Evolutionary conservation across 257 asterid species (phyloP).

Genomic region (Handroanthus guayacan): DNA sequence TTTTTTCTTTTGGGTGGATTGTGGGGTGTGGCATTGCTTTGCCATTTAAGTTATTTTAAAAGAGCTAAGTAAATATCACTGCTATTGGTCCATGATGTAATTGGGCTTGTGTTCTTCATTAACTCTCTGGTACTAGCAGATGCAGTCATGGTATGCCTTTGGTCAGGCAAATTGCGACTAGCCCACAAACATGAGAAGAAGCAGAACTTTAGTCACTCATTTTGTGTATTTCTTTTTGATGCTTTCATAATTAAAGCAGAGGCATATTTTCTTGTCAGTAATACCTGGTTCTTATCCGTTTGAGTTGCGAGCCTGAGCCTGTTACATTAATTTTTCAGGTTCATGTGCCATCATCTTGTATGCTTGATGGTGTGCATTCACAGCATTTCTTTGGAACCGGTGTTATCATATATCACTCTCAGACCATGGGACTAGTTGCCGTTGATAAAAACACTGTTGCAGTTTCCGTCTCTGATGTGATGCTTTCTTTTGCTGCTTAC

Average conservation of each 20-base stretch:
- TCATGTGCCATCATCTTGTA: constrained; percentile 97
- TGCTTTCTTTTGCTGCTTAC: constrained; percentile 99
- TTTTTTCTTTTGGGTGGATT: constrained; percentile 1
- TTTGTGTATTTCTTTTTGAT: not conserved
- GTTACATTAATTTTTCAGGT: constrained; percentile 66
- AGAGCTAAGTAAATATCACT: not conserved
- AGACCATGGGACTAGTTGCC: constrained; percentile 89
- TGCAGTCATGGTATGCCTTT: constrained; percentile 21
- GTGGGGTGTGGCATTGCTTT: not conserved
- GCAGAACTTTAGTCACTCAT: constrained; percentile 7
- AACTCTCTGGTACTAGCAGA: constrained; percentile 9
- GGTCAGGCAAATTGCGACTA: constrained; percentile 26
- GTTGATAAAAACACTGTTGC: constrained; percentile 99
- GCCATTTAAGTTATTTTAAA: constrained; percentile 3
- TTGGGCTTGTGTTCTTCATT: constrained; percentile 8
- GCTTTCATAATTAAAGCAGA: not conserved
- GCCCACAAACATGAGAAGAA: constrained; percentile 6
- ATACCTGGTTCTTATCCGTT: constrained; percentile 27
- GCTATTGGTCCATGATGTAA: not conserved
- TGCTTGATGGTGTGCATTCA: constrained; percentile 99
- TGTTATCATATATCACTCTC: constrained; percentile 85
- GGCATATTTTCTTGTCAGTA: constrained; percentile 16
- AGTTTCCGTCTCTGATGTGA: constrained; percentile 91
- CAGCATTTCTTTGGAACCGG: constrained; percentile 99
- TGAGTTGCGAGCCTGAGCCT: constrained; percentile 32